Evolutionary conservation across 768 basidiomycete genomes (phyloP), one percentile per base, ranked within the genome.

Genomic region (Baorangia bicolor): DNA sequence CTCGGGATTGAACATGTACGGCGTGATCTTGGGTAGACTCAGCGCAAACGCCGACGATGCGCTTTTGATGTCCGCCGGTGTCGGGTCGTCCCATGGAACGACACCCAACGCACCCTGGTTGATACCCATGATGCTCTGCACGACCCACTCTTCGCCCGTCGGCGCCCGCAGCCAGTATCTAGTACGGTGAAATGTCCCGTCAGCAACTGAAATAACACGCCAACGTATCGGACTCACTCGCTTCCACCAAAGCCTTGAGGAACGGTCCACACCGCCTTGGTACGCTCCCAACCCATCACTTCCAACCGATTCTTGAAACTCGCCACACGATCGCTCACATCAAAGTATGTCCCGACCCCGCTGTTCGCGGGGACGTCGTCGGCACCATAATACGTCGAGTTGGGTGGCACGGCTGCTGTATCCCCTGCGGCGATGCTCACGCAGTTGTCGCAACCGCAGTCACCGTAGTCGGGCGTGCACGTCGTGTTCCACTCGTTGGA

Each of bases 361-460:
- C 66, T 70, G 60, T 70, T 60, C n/a, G 66, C 66, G 10, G 69
- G 69, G 6, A 70, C 61, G 10, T 61, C 0, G 23, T 25, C 25
- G 0, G 39, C 16, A 7, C 62, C 62, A 4, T 46, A 57, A 27
- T 60, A 67, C 4, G 67, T 64, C 30, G 62, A 42, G 49, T 65
- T 64, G 28, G 67, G 70, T 0, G 64, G 69, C 3, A 73, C 67
- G 2, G 69, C 63, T 7, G 58, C 55, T 1, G 27, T 59, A n/a
- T 69, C 73, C 2, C 87, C 88, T 51, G 80, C 71, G 2, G 61
- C 11, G 38, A 72, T 66, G 45, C 69, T 70, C 28, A 54, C 0
- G 68, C 91, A 93, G 59, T 82, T 78, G 61, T 86, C 87, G 54
- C 76, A 90, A 61, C 91, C 91, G 61, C 89, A 92, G 63, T 83